These are phyloP conservation scores for Podochytrium sp. DNA, from an alignment of 192 early-diverging fungal species.

Conservation along the genomic window DNA sequence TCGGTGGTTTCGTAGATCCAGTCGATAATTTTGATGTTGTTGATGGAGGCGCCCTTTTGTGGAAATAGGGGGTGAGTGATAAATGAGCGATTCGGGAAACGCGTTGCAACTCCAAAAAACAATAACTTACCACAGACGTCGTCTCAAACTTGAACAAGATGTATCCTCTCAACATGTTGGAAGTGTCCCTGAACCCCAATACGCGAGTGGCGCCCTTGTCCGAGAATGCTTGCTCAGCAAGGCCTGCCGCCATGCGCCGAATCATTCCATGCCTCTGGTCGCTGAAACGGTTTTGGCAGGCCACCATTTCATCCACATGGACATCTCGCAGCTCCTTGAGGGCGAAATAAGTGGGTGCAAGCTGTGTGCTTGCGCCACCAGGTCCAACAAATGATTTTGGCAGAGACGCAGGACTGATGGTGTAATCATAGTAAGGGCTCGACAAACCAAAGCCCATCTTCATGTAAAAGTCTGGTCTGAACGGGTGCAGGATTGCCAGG, in stretches of 20 bases:
- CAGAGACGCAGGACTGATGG: neutral
- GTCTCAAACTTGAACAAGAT: conserved; percentile 11
- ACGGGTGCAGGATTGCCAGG: conserved; percentile 18
- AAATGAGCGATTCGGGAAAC: neutral
- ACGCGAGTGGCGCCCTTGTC: conserved; percentile 11
- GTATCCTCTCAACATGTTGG: neutral
- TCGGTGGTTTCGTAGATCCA: conserved; percentile 11
- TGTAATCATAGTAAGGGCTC: conserved; percentile 12
- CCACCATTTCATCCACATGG: conserved; percentile 3
- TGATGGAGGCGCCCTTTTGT: neutral
- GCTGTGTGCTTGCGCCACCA: neutral
- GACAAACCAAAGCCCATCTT: conserved; percentile 24
- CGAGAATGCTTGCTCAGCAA: neutral
- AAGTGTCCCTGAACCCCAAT: conserved; percentile 4
- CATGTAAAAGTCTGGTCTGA: conserved; percentile 24
- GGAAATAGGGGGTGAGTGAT: neutral
- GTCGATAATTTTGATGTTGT: conserved; percentile 8
- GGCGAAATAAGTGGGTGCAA: neutral
- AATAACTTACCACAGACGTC: neutral
- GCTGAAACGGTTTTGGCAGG: conserved; percentile 6
- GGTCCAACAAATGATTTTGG: neutral
- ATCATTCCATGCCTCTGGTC: conserved; percentile 10
- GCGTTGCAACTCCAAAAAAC: neutral
- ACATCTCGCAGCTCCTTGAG: neutral
- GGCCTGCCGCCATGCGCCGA: neutral